phyloP scores from a whole-genome alignment of 2,329 filamentous ascomycete species.

The Aspergillus aculeatus region DNA sequence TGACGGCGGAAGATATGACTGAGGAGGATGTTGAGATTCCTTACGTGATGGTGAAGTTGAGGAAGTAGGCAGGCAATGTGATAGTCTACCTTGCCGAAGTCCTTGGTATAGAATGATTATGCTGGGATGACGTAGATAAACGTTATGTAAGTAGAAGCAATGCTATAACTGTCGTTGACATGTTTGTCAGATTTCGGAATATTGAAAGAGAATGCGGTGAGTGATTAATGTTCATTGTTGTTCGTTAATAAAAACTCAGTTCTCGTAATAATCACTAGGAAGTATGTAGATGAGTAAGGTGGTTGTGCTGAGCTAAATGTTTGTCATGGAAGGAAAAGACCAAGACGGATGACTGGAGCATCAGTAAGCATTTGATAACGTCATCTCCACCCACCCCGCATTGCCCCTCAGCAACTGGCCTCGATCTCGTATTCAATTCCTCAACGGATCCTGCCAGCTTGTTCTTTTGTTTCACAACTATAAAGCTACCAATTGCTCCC shows the following conservation, averaged over 20 bases:
- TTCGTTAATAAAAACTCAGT: too few species aligned
- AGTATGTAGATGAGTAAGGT: background rate
- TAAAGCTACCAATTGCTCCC: conserved; percentile 7
- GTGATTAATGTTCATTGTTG: too few species aligned
- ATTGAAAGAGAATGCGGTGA: too few species aligned
- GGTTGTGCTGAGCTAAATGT: conserved; percentile 6
- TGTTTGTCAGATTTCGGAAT: too few species aligned
- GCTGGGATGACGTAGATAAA: background rate
- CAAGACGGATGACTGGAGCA: background rate
- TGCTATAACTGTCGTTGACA: background rate
- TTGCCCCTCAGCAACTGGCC: background rate
- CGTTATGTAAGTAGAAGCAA: background rate
- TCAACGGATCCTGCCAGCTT: conserved; percentile 17
- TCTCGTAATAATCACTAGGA: too few species aligned
- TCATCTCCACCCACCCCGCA: conserved; percentile 10
- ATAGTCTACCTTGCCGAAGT: background rate
- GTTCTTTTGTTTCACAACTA: background rate
- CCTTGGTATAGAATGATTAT: background rate
- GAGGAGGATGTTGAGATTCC: conserved; percentile 96
- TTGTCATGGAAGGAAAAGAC: conserved; percentile 6
- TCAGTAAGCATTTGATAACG: conserved; percentile 23
- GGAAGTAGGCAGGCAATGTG: conserved; percentile 30
- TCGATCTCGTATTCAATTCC: conserved; percentile 1
- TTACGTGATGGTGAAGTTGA: conserved; percentile 85
- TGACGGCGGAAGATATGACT: conserved; percentile 82